phyloP scores from a whole-genome alignment of 495 filamentous ascomycete species.

The Aspergillus indologenus region DNA sequence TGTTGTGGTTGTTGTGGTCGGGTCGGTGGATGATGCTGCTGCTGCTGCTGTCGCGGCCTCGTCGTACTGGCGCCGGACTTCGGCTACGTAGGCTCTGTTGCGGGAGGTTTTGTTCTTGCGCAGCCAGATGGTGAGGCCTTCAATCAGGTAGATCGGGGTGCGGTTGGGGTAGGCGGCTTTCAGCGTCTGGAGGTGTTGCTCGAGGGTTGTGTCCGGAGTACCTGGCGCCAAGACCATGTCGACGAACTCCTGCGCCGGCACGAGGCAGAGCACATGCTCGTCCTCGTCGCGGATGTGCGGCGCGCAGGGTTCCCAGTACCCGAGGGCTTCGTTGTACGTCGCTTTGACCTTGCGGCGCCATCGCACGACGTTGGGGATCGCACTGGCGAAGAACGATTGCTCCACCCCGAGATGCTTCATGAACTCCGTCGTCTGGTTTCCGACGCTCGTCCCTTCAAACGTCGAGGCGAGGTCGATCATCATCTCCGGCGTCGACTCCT shows the following conservation, averaged over 20 bases:
- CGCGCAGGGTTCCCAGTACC: constrained; percentile 63
- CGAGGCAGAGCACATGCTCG: constrained; percentile 62
- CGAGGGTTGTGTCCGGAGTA: constrained; percentile 38
- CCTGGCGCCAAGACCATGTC: constrained; percentile 49
- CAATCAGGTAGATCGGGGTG: constrained; percentile 71
- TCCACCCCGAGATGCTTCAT: constrained; percentile 57
- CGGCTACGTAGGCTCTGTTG: constrained; percentile 64
- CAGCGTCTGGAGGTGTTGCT: constrained; percentile 55
- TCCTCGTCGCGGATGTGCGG: constrained; percentile 57
- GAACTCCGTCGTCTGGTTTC: constrained; percentile 49
- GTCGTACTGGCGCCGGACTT: constrained; percentile 56
- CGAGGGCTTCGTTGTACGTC: constrained; percentile 57
- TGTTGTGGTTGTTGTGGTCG: constrained; percentile 22
- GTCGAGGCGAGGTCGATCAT: constrained; percentile 69
- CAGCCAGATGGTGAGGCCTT: constrained; percentile 66
- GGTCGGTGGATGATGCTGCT: constrained; percentile 9
- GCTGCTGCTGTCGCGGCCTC: too few species aligned
- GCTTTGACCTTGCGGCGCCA: constrained; percentile 72
- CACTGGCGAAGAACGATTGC: constrained; percentile 48
- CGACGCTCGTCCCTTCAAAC: constrained; percentile 48
- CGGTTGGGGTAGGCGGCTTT: constrained; percentile 50
- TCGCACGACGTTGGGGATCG: constrained; percentile 58
- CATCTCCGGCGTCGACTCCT: constrained; percentile 75
- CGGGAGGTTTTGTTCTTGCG: constrained; percentile 65
- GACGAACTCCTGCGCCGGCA: constrained; percentile 68